A percentile compares a stretch with the other conserved stretches of the same genome.
Conservation (phyloP, 495 filamentous ascomycete species). For the Bryoglossum gracile region DNA sequence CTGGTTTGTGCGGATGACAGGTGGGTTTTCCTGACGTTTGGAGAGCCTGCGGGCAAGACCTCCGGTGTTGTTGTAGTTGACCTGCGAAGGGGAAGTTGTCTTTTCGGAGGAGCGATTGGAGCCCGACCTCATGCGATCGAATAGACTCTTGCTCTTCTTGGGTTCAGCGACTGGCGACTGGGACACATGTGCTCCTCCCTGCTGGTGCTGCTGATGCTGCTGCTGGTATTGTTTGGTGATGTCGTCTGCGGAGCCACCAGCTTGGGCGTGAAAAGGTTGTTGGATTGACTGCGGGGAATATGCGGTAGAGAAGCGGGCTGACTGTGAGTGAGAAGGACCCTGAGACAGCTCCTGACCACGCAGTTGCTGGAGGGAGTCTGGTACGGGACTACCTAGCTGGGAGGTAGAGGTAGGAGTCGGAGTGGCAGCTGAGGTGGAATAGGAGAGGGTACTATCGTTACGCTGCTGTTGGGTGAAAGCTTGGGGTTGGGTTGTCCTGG, state of each 20-base stretch:
- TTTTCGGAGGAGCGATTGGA: conserved; percentile 15
- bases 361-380: conserved; percentile 1
- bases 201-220: conserved; percentile 25
- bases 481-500: conserved; percentile 15
- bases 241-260: conserved; percentile 26
- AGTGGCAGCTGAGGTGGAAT: conserved; percentile 1
- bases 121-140: conserved; percentile 21
- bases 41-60: conserved; percentile 40
- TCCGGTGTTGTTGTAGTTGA: conserved; percentile 33
- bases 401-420: conserved; percentile 1
- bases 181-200: not conserved
- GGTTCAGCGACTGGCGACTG: conserved; percentile 16
- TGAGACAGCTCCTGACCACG: conserved; percentile 2
- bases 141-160: conserved; percentile 22
- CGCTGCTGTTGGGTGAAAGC: conserved; percentile 14
- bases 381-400: not conserved
- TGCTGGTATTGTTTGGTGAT: conserved; percentile 26
- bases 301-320: conserved; percentile 12
- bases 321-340: conserved; percentile 20
- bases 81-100: conserved; percentile 5
- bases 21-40: conserved; percentile 38
- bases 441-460: no score
- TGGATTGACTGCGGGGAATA: conserved; percentile 13
- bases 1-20: conserved; percentile 27
- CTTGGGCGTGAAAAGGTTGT: conserved; percentile 13